Evolutionary conservation across 495 filamentous ascomycete genomes (phyloP), one percentile per base, ranked within the genome.

Genomic region (Halenospora varia): DNA sequence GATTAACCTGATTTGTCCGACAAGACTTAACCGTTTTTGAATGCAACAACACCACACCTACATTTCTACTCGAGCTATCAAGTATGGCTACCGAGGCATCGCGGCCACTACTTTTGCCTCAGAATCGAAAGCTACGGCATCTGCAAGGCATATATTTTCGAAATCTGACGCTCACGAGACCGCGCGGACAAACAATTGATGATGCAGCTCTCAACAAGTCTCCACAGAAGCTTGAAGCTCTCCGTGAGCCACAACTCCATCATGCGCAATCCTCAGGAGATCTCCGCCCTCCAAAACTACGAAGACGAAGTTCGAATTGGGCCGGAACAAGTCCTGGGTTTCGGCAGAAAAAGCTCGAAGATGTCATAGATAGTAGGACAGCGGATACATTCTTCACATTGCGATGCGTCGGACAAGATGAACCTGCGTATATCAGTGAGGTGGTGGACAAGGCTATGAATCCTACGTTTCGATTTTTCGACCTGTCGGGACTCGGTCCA

Each of bases 391-490:
- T 96, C 80, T 95, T 96, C 68, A 87, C 89, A 0, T 70, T 98
- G 22, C 92, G 96, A 71, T 82, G 82, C 57, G 77, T 79, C 8
- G 79, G 73, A 1, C 68, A 79, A 46, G 70, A 80, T 39, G 85
- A 89, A 18, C 92, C 94, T 0, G 71, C 97, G 20, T 98, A 97
- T 68, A 83, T 96, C 67, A 96, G 91, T 71, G 94, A 98, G 73
- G 74, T 88, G 41, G 77, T 84, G 15, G 80, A 88, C 58, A 83
- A 84, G 67, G 81, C 89, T 15, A 92, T 89, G 79, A 97, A 97
- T 71, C 92, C 92, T 41, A 89, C 84, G 65, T 98, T 96, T 68
- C 84, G 85, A 41, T 84, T 86, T 56, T 95, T 97, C 69, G 90
- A 97, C 57, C 78, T 97, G 15, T 80, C 83, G 42, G 69, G 77